These are phyloP conservation scores for Penicillium freii DNA, from an alignment of 2,329 filamentous ascomycete genomes.

Conservation along the genomic window DNA sequence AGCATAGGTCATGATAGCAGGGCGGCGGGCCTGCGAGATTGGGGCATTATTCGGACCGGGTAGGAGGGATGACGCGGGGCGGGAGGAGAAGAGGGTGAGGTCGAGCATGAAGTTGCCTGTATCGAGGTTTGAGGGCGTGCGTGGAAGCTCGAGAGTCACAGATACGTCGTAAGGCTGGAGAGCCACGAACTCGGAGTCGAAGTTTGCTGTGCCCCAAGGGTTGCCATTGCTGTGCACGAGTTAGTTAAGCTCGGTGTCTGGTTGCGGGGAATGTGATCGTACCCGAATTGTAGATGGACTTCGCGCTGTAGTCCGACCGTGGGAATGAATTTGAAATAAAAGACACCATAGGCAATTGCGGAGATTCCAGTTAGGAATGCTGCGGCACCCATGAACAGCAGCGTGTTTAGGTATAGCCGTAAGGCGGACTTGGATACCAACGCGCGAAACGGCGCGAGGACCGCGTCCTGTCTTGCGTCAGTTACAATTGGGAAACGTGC, in stretches of 20 bases:
- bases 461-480: slow-evolving; percentile 47
- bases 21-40: slow-evolving; percentile 65
- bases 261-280: slow-evolving; percentile 15
- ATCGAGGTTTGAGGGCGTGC: slow-evolving; percentile 70
- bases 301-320: slow-evolving; percentile 61
- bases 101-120: slow-evolving; percentile 95
- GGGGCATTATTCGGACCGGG: slow-evolving; percentile 39
- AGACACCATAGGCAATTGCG: slow-evolving; percentile 60
- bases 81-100: slow-evolving; percentile 62
- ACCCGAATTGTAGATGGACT: slow-evolving; percentile 66
- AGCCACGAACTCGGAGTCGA: slow-evolving; percentile 59
- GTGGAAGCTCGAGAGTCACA: slow-evolving; percentile 72
- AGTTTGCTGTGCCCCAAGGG: slow-evolving; percentile 54
- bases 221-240: slow-evolving; percentile 37
- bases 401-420: slow-evolving; percentile 61
- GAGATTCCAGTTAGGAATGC: slow-evolving; percentile 58
- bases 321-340: slow-evolving; percentile 69
- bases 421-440: slow-evolving; percentile 61
- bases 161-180: slow-evolving; percentile 82
- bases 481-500: slow-evolving; percentile 6
- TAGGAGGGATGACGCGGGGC: slow-evolving; percentile 37
- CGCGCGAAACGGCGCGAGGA: slow-evolving; percentile 55
- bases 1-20: slow-evolving; percentile 75
- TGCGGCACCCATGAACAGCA: slow-evolving; percentile 54
- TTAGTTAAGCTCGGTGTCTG: not conserved